Evolutionary conservation across 2,329 filamentous ascomycete species (phyloP).

Genomic region (Aureobasidium uvarum): DNA sequence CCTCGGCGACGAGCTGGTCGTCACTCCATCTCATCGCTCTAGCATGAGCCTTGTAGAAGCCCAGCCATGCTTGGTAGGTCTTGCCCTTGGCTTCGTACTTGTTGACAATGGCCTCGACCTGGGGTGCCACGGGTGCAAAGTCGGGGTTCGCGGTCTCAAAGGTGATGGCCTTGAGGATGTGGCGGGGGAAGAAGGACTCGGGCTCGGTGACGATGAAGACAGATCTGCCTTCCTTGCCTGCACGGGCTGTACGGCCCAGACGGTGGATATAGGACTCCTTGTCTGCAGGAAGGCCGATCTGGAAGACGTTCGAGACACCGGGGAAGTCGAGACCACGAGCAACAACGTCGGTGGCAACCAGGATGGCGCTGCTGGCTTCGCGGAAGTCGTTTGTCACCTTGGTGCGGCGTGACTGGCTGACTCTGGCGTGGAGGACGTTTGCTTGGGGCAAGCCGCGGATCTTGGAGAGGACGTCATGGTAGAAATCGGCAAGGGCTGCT

Average conservation of each 20-base stretch:
- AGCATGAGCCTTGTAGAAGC: conserved; percentile 42
- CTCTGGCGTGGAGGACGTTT: conserved; percentile 41
- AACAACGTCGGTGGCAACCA: conserved; percentile 68
- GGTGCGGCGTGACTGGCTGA: conserved; percentile 45
- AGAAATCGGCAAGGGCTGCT: conserved; percentile 45
- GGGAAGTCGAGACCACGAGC: conserved; percentile 97
- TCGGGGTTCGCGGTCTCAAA: conserved; percentile 19
- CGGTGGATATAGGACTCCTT: conserved; percentile 77
- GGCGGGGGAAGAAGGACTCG: conserved; percentile 53
- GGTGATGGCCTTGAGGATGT: conserved; percentile 53
- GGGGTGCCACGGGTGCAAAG: conserved; percentile 41
- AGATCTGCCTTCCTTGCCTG: conserved; percentile 66
- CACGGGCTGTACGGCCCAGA: conserved; percentile 88
- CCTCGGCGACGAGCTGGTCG: conserved; percentile 42
- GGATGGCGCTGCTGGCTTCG: conserved; percentile 47
- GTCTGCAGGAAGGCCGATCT: conserved; percentile 62
- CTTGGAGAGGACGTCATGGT: conserved; percentile 38
- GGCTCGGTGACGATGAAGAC: conserved; percentile 54
- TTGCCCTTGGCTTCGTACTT: conserved; percentile 42
- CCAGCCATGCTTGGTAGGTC: conserved; percentile 50
- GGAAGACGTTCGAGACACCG: conserved; percentile 86
- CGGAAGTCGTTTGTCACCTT: conserved; percentile 48
- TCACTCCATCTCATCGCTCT: conserved; percentile 23
- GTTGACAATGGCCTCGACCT: conserved; percentile 46
- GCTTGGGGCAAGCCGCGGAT: conserved; percentile 25